Conservation (phyloP, 371 early-diverging fungal genomes). For the Mortierella polycephala region DNA sequence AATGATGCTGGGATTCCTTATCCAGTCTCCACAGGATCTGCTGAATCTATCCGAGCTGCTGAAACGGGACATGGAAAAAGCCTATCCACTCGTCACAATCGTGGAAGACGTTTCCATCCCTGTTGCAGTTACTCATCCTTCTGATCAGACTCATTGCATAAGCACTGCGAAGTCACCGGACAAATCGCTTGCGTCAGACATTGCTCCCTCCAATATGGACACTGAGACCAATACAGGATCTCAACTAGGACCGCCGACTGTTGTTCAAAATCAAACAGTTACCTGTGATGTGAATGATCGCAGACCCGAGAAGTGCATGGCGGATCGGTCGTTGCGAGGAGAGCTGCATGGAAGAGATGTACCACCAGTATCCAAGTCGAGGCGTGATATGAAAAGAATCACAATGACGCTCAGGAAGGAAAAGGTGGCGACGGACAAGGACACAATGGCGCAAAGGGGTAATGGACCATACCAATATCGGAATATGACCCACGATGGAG, state of each 20-base stretch:
- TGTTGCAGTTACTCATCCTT: background rate
- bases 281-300: too few species aligned
- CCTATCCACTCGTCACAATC: conserved; percentile 30
- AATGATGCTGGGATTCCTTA: conserved; percentile 92
- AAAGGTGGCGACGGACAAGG: background rate
- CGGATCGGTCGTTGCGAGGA: background rate
- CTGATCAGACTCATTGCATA: background rate
- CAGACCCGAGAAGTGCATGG: background rate
- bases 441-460: background rate
- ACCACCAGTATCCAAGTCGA: background rate
- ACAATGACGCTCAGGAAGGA: background rate
- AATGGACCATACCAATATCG: conserved; percentile 2
- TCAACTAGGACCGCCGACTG: too few species aligned
- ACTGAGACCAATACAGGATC: too few species aligned
- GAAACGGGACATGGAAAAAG: conserved; percentile 34
- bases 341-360: background rate
- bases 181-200: too few species aligned
- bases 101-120: conserved; percentile 5
- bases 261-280: too few species aligned
- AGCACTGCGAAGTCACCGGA: too few species aligned
- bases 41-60: conserved; percentile 62
- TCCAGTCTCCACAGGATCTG: conserved; percentile 67
- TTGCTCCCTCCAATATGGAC: too few species aligned
- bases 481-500: background rate
- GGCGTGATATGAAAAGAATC: background rate